Evolutionary conservation across 2,329 filamentous ascomycete genomes (phyloP).

Genomic region (Ascocoryne sarcoides): DNA sequence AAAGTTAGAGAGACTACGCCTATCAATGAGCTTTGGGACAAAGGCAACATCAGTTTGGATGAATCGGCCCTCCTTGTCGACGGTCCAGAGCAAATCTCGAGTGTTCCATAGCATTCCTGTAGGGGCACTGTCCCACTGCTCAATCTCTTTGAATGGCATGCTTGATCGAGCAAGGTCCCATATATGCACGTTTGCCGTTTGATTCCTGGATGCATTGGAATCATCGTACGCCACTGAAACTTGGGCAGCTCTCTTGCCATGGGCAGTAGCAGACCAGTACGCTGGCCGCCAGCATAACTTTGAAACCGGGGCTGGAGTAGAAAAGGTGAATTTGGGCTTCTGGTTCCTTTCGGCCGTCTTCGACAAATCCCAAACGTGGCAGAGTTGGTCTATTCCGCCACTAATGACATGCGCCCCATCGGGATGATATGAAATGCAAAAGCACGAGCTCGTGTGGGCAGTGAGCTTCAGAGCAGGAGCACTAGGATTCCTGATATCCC

Average conservation of each 20-base stretch:
- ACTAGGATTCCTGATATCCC: conserved; percentile 49
- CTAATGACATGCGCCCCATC: conserved; percentile 59
- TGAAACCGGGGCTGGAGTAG: conserved; percentile 50
- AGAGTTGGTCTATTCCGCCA: conserved; percentile 51
- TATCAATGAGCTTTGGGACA: conserved; percentile 53
- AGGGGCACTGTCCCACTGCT: conserved; percentile 49
- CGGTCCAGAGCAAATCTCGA: conserved; percentile 54
- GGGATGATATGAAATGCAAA: conserved; percentile 57
- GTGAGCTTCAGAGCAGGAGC: conserved; percentile 49
- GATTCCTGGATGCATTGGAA: conserved; percentile 42
- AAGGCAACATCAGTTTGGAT: conserved; percentile 58
- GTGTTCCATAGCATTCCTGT: conserved; percentile 54
- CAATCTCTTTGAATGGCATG: conserved; percentile 58
- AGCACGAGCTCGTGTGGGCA: conserved; percentile 51
- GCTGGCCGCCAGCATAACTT: conserved; percentile 55
- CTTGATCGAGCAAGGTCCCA: conserved; percentile 62
- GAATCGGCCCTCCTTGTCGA: conserved; percentile 52
- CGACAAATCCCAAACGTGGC: conserved; percentile 58
- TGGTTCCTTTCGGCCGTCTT: conserved; percentile 52
- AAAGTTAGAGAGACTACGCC: conserved; percentile 51
- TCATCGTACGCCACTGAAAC: conserved; percentile 55
- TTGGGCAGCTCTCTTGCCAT: conserved; percentile 51
- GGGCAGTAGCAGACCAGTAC: conserved; percentile 55
- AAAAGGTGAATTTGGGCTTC: conserved; percentile 54
- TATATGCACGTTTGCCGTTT: conserved; percentile 51